Evolutionary conservation across 139 green algal species (phyloP).

Genomic region (Chlorella vulgaris): DNA sequence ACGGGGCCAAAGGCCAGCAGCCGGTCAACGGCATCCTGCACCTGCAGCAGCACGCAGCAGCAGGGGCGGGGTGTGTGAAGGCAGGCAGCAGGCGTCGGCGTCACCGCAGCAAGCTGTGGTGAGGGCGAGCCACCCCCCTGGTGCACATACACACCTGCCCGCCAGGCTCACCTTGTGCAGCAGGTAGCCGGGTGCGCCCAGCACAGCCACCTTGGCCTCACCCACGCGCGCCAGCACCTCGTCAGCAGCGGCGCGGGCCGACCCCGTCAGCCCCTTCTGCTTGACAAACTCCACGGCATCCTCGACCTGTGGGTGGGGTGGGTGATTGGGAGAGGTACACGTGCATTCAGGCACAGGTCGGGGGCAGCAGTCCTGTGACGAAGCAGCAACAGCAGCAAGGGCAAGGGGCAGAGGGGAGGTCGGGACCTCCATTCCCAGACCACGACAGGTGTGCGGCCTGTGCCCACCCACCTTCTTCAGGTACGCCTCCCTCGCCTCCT

Average conservation of each 20-base stretch:
- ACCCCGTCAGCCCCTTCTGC: conserved; percentile 45
- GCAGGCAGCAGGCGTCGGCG: background rate
- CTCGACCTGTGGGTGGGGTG: conserved; percentile 37
- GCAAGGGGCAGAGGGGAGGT: too few relatives aligned
- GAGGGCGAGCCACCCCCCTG: background rate
- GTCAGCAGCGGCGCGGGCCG: conserved; percentile 45
- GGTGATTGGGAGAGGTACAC: background rate
- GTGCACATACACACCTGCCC: background rate
- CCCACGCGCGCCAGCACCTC: conserved; percentile 43
- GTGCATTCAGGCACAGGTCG: too few relatives aligned
- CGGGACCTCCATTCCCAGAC: too few relatives aligned
- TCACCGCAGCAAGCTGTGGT: background rate
- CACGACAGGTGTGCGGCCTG: too few relatives aligned
- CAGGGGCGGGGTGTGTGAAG: background rate
- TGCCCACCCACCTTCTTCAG: conserved; percentile 40
- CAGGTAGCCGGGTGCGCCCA: conserved; percentile 31
- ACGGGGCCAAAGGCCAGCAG: conserved; percentile 43
- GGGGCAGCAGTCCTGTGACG: too few relatives aligned
- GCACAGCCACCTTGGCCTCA: conserved; percentile 39
- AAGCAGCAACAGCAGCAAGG: too few relatives aligned
- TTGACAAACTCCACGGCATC: conserved; percentile 49
- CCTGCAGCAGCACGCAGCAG: background rate
- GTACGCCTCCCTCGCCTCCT: conserved; percentile 48
- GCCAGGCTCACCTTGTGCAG: conserved; percentile 1
- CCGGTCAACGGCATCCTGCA: conserved; percentile 44